These are phyloP conservation scores for Coemansia sp. DNA, from an alignment of 192 early-diverging fungal genomes.

Conservation along the genomic window DNA sequence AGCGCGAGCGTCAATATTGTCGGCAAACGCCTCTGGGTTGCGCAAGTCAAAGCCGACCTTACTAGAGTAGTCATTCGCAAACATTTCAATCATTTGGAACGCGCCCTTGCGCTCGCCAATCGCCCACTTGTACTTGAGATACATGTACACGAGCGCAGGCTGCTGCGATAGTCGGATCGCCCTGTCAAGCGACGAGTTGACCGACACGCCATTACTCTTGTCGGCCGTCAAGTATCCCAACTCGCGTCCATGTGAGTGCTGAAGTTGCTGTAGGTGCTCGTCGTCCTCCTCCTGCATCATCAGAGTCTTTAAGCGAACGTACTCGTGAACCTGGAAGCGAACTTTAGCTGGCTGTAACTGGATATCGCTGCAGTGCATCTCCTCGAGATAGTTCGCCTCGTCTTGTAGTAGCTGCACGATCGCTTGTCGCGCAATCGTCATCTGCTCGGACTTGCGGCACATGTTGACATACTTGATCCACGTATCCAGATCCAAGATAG, in stretches of 20 bases:
- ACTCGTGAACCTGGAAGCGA: conserved; percentile 17
- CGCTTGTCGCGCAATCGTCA: conserved; percentile 79
- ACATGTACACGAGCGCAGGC: conserved; percentile 71
- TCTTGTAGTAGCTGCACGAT: conserved; percentile 68
- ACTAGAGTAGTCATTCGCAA: conserved; percentile 67
- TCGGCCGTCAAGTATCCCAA: neutral
- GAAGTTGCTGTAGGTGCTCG: neutral
- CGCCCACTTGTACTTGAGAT: conserved; percentile 69
- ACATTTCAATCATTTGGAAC: conserved; percentile 72
- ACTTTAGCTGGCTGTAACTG: neutral
- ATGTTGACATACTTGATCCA: conserved; percentile 94
- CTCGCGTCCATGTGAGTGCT: neutral
- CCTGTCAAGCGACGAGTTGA: conserved; percentile 11
- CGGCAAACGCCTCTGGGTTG: conserved; percentile 26
- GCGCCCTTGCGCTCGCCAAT: conserved; percentile 47
- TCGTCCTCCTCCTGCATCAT: conserved; percentile 2
- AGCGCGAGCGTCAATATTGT: conserved; percentile 22
- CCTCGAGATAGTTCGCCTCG: conserved; percentile 58
- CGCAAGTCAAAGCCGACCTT: conserved; percentile 35
- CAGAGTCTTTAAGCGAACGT: conserved; percentile 15
- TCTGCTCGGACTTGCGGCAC: conserved; percentile 83
- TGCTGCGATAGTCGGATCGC: conserved; percentile 33
- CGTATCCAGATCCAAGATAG: conserved; percentile 90
- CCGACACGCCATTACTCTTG: neutral
- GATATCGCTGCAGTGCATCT: conserved; percentile 12